Base-by-base conservation (phyloP, 2,329 filamentous ascomycete genomes). In the Berkeleyomyces rouxiae region DNA sequence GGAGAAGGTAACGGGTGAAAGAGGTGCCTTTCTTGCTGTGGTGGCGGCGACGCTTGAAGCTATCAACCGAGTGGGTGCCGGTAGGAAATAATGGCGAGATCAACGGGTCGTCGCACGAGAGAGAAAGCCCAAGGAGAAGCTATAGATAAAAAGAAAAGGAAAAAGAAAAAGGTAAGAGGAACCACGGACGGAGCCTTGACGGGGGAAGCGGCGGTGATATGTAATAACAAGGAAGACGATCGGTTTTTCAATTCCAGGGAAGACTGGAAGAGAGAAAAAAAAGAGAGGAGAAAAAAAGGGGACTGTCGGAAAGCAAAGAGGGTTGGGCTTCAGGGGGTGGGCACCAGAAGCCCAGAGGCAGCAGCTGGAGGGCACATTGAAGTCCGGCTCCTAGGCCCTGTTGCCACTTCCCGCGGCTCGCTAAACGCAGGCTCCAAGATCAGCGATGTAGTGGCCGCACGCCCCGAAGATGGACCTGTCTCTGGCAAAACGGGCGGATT, bases 181-280 rank as follows among this genome's bases (percentile, higher is more conserved):
- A 46, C 16, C 10, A 16, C 58, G n/a, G 58, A 31, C 58, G 44
- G 31, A 11, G 46, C 58, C 11, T n/a, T 13, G 37, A 57, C 7
- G 40, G 31, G 31, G 39, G 46, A 51, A 37, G 58, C 13, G 49
- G n/a, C 33, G 33, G 59, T 59, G 31, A 31, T 63, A 59, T 43
- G 59, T 59, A 39, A 31, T 63, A 59, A 53, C 59, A 51, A 59
- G 36, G 36, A 53, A 23, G 42, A 46, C 16, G 58, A 59, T 37
- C 31, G 58, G 31, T 7, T 36, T 39, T 39, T 37, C 13, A 47
- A 47, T 36, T 16, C 10, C 58, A 62, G 36, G 49, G 55, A 43
- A 37, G 53, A 37, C n/a, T 49, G 37, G 36, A 40, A 58, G 43
- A 40, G 40, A 39, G 40, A 53, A 53, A 51, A 53, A 51, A 59